Percentiles rank a stretch among this genome's conserved stretches.
Conservation (phyloP, 2,329 filamentous ascomycete genomes). For the Beauveria scarabaeidicola region DNA sequence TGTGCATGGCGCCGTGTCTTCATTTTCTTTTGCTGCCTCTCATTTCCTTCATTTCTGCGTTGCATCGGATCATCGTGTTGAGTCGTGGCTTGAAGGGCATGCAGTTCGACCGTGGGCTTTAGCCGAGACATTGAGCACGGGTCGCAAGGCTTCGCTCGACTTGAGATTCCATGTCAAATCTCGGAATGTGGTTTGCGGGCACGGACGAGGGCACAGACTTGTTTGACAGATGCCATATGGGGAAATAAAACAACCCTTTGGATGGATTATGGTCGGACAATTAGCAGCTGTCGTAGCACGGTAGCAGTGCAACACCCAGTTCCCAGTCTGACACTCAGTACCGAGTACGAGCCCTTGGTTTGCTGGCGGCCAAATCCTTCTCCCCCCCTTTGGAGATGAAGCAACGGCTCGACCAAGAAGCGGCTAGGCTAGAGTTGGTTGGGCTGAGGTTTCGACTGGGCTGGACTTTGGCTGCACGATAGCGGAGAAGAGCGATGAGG, state of each 20-base stretch:
- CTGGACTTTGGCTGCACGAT: background rate
- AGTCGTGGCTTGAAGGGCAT: background rate
- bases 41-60: background rate
- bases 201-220: constrained; percentile 7
- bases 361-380: background rate
- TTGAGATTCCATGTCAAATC: constrained; percentile 7
- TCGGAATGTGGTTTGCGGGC: constrained; percentile 4
- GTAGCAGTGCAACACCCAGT: background rate
- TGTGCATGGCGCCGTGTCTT: background rate
- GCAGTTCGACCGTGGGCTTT: background rate
- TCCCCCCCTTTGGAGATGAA: background rate
- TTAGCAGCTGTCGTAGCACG: background rate
- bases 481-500: background rate
- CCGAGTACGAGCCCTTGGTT: background rate
- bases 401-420: background rate
- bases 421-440: background rate
- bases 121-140: constrained; percentile 8
- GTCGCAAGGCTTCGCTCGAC: background rate
- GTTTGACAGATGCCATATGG: constrained; percentile 3
- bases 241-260: background rate
- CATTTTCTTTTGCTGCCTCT: background rate
- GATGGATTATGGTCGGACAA: background rate
- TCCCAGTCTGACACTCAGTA: background rate
- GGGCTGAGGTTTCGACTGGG: background rate
- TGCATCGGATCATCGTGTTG: background rate